A percentile compares a stretch with the other conserved stretches of the same genome.
phyloP scores from a whole-genome alignment of 164 flowering plant genomes.

The Tetrastigma voinierianum region DNA sequence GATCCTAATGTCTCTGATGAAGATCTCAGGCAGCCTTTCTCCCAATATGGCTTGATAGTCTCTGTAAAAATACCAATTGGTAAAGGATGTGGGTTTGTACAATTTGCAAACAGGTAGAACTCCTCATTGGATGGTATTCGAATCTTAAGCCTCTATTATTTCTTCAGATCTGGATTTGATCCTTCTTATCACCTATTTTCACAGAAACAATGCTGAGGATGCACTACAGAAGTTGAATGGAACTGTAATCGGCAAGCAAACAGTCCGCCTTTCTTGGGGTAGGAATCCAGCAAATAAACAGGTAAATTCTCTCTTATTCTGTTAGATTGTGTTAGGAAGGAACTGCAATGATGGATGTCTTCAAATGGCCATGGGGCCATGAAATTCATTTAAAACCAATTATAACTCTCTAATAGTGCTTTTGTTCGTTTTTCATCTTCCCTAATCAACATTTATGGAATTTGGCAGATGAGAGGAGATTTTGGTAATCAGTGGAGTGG shows the following conservation, averaged over 20 bases:
- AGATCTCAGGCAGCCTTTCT: conserved; percentile 82
- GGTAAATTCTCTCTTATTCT: conserved; percentile 27
- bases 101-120: conserved; percentile 79
- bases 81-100: conserved; percentile 97
- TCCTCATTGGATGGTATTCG: background rate
- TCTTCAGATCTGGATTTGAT: conserved; percentile 1
- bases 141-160: background rate
- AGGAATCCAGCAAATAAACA: conserved; percentile 93
- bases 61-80: conserved; percentile 92
- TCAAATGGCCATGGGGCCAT: too few relatives aligned
- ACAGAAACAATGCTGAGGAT: conserved; percentile 80
- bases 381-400: too few relatives aligned
- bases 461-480: conserved; percentile 59
- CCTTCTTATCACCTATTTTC: background rate
- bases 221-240: conserved; percentile 82
- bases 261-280: conserved; percentile 96
- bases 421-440: background rate
- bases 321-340: too few relatives aligned
- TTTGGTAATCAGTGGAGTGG: conserved; percentile 73
- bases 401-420: background rate
- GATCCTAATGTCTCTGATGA: conserved; percentile 84
- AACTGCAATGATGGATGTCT: too few relatives aligned
- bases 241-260: conserved; percentile 77
- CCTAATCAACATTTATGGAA: background rate
- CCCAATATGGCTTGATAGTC: conserved; percentile 77